Evolutionary conservation across 352 stramenopile species (phyloP), one percentile per base, ranked within the genome.

Genomic region (Pythium brassicae): DNA sequence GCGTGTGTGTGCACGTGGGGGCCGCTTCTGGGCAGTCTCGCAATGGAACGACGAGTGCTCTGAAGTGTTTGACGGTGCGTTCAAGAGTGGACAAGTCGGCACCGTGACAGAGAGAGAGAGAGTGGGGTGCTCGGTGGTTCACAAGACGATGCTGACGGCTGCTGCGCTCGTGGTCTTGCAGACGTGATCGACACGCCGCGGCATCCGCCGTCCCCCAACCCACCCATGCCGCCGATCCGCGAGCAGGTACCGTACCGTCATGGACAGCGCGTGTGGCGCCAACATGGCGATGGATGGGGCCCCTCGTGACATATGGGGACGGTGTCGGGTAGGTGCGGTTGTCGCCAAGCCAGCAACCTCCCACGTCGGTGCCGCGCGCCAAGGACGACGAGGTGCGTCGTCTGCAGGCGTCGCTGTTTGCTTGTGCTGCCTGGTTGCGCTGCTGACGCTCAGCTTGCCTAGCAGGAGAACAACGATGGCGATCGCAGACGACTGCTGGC

Each of bases 41-140:
- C 43, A 63, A 35, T 51, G 51, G 32, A 49, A 55, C 8, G 34
- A 63, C 15, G 57, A 63, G 43, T 32, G 35, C 11, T 63, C 57
- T 2, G 57, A 63, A 50, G 50, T 59, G 10, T 63, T 63, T 55
- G 57, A 55, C 43, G 27, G 57, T 63, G n/a, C 53, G 56, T 14
- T 12, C 2, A 19, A n/a, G 9, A 20, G 27, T 20, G 5, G 19
- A 10, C 3, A 20, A 50, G n/a, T 3, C 11, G 15, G 2, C 4
- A n/a, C 19, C 9, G 20, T 25, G 15, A 25, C 12, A 2, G 35
- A 12, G 14, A 23, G 34, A 5, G 39, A 22, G 4, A 23, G 10
- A 11, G 8, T n/a, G n/a, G n/a, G n/a, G n/a, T n/a, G n/a, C n/a
- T n/a, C n/a, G n/a, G n/a, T n/a, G n/a, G n/a, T 37, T 8, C 32